Conservation (phyloP, 2,329 filamentous ascomycete species). For the Endothia cerciana region DNA sequence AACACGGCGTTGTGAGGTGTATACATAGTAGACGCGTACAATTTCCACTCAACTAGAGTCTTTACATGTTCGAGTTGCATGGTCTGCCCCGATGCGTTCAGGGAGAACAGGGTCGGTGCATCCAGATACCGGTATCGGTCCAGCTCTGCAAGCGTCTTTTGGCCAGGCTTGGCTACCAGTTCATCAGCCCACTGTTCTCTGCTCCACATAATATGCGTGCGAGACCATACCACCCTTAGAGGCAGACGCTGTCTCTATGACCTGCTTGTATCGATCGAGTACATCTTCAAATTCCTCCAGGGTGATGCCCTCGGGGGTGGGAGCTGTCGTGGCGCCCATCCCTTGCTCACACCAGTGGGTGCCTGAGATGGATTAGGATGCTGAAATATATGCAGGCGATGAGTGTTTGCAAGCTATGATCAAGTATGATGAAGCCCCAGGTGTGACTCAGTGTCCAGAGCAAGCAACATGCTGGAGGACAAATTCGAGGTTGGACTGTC, state of each 20-base stretch:
- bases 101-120: conserved; percentile 52
- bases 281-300: conserved; percentile 33
- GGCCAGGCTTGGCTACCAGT: conserved; percentile 50
- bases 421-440: background rate
- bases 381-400: background rate
- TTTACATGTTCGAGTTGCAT: conserved; percentile 64
- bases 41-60: conserved; percentile 70
- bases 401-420: background rate
- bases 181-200: background rate
- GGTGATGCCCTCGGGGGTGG: conserved; percentile 36
- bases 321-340: conserved; percentile 30
- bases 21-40: conserved; percentile 57
- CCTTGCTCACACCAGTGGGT: background rate
- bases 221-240: conserved; percentile 47
- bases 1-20: background rate
- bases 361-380: background rate
- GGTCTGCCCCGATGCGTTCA: conserved; percentile 37
- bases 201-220: background rate
- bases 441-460: background rate
- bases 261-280: conserved; percentile 34
- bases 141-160: conserved; percentile 58
- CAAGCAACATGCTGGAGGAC: background rate
- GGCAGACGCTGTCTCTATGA: conserved; percentile 45
- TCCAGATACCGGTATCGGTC: conserved; percentile 63
- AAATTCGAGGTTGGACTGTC: background rate